Percentiles rank a stretch among this genome's conserved stretches.
phyloP scores from a whole-genome alignment of 2,329 filamentous ascomycete species.

The Colletotrichum aenigma region DNA sequence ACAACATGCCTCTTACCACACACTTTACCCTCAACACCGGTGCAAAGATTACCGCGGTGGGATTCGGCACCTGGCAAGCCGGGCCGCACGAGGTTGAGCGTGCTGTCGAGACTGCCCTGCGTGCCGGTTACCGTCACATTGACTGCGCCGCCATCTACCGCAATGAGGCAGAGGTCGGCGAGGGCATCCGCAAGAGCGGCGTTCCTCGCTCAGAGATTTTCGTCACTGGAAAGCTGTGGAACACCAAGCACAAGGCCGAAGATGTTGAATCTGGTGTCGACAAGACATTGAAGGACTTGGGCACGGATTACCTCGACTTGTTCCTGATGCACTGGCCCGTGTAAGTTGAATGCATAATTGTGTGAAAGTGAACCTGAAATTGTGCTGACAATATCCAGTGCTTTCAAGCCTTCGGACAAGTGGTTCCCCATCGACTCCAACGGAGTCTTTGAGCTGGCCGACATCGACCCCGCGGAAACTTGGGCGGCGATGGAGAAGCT shows the following conservation, averaged over 20 bases:
- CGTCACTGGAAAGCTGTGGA: slow-evolving; percentile 68
- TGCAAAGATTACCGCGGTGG: slow-evolving; percentile 23
- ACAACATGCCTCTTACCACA: slow-evolving; percentile 17
- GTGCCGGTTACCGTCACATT: slow-evolving; percentile 48
- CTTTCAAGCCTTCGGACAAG: slow-evolving; percentile 57
- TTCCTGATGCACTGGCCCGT: slow-evolving; percentile 56
- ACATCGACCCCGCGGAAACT: slow-evolving; percentile 42
- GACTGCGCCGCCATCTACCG: slow-evolving; percentile 53
- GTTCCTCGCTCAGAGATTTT: slow-evolving; percentile 45
- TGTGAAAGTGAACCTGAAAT: not conserved
- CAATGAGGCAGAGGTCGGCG: slow-evolving; percentile 47
- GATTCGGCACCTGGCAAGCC: slow-evolving; percentile 27
- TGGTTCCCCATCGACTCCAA: slow-evolving; percentile 51
- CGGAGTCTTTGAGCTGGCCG: slow-evolving; percentile 69
- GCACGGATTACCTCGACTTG: slow-evolving; percentile 57
- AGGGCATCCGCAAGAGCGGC: slow-evolving; percentile 43
- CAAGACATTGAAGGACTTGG: slow-evolving; percentile 51
- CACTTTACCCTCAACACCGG: slow-evolving; percentile 25
- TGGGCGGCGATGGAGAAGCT: slow-evolving; percentile 44
- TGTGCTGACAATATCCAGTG: slow-evolving; percentile 27
- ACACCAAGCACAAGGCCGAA: slow-evolving; percentile 54
- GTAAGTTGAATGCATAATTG: slow-evolving; percentile 11
- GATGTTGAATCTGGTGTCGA: slow-evolving; percentile 54
- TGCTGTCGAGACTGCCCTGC: slow-evolving; percentile 51
- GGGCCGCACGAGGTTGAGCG: slow-evolving; percentile 47